Evolutionary conservation across 2,329 filamentous ascomycete genomes (phyloP), one percentile per base, ranked within the genome.

Genomic region (Ceratocystis huliohia): DNA sequence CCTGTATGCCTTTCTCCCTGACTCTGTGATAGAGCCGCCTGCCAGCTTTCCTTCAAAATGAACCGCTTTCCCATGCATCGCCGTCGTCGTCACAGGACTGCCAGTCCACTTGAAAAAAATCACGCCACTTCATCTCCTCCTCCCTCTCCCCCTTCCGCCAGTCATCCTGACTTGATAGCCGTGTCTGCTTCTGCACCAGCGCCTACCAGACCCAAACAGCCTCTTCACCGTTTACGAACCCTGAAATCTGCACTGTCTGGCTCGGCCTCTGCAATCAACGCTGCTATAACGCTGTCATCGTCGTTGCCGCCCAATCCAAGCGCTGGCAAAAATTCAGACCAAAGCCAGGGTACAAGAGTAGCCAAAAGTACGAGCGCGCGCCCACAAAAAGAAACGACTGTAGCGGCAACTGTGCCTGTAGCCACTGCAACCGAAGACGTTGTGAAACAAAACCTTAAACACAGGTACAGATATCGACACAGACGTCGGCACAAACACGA

Each of bases 1-100:
- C 48, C 22, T 10, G 44, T 20, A 15, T 8, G 5, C 45, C 17
- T 13, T 33, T 13, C 28, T 30, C 28, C 4, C 15, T 30, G 53
- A 15, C 25, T 20, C 25, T 30, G 25, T 6, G 20, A 48, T 25
- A 10, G 15, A 30, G 33, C 59, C 17, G 45, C 44, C 28, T n/a
- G 56, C 28, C 56, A 59, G 28, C 56, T 63, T 63, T 22, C 44
- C 30, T 46, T 33, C 67, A 69, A 66, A 68, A 78, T 78, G 77
- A 76, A 78, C 70, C 77, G 74, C 70, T 73, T 78, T 66, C 74
- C 77, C 63, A 75, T 76, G 70, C 74, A 78, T 64, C 75, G 77
- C 65, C 76, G 77, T 65, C 76, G 77, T 68, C 78, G 78, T 71
- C 76, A 76, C 53, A 78, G 78, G 73, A 68, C 64, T 37, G 50